A percentile compares a stretch with the other conserved stretches of the same genome.
These are phyloP conservation scores for Naganishia friedmannii DNA, from an alignment of 768 basidiomycete genomes.

Conservation along the genomic window DNA sequence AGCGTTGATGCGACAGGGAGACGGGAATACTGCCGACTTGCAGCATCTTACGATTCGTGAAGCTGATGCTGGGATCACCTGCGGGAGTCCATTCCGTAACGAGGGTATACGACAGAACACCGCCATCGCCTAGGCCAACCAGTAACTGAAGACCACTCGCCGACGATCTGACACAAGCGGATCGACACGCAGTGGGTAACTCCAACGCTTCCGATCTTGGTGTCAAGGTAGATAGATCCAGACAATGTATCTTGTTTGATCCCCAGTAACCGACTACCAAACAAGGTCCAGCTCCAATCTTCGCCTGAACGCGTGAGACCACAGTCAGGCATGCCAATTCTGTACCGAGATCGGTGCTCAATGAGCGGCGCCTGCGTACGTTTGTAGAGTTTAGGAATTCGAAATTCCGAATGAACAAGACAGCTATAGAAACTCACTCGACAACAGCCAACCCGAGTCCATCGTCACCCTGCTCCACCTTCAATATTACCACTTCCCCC, in stretches of 20 bases:
- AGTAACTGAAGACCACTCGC: constrained; percentile 37
- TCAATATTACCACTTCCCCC: constrained; percentile 4
- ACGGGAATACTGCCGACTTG: constrained; percentile 44
- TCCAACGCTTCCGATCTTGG: constrained; percentile 1
- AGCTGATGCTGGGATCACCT: constrained; percentile 25
- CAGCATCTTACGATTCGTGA: constrained; percentile 36
- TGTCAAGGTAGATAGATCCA: constrained; percentile 37
- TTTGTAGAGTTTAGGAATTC: too few relatives aligned
- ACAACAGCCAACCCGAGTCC: neutral
- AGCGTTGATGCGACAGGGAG: constrained; percentile 26
- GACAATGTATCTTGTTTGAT: constrained; percentile 40
- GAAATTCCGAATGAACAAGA: neutral
- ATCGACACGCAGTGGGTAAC: constrained; percentile 31
- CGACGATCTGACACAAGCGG: constrained; percentile 25
- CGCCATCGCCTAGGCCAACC: constrained; percentile 46
- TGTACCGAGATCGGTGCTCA: neutral
- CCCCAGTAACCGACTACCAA: constrained; percentile 27
- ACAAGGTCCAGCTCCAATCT: constrained; percentile 4
- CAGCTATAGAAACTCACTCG: constrained; percentile 4
- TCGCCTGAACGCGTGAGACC: constrained; percentile 5
- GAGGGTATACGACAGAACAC: constrained; percentile 5
- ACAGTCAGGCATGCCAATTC: constrained; percentile 4
- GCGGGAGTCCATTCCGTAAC: constrained; percentile 30
- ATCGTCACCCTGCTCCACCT: neutral
- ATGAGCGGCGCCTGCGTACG: constrained; percentile 2